Percentiles rank a stretch among this genome's conserved stretches.
Evolutionary conservation across 148 eudicot genomes (phyloP).

Genomic region (Nyssa sinensis): DNA sequence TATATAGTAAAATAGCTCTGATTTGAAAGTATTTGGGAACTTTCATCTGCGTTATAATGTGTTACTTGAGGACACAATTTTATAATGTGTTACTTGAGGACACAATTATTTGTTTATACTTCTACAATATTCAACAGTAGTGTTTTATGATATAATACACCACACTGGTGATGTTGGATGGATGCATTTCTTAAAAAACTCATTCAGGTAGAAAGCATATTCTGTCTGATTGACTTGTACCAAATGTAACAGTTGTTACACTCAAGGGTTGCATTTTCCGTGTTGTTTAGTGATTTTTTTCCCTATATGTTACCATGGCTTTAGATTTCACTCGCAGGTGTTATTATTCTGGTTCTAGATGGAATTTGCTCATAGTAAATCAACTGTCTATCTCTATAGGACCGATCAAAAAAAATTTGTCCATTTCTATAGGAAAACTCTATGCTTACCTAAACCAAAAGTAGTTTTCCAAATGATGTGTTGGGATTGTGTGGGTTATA

Average conservation of each 20-base stretch:
- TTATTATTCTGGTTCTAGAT: neutral
- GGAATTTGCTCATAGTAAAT: neutral
- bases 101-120: neutral
- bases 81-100: no score
- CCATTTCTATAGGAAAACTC: no score
- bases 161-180: neutral
- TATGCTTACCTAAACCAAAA: no score
- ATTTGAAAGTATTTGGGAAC: neutral
- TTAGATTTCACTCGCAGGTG: neutral
- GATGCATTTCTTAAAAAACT: neutral
- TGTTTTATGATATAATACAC: neutral
- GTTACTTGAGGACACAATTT: no score
- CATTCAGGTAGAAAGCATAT: neutral
- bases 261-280: neutral
- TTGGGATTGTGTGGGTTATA: no score
- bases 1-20: neutral
- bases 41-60: neutral
- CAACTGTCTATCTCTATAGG: neutral
- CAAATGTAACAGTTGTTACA: neutral
- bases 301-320: neutral
- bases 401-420: no score
- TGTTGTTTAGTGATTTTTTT: neutral
- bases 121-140: neutral
- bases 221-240: neutral
- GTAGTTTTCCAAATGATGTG: no score